Base-by-base conservation (phyloP, 345 rosid species). In the Citrus sinensis region DNA sequence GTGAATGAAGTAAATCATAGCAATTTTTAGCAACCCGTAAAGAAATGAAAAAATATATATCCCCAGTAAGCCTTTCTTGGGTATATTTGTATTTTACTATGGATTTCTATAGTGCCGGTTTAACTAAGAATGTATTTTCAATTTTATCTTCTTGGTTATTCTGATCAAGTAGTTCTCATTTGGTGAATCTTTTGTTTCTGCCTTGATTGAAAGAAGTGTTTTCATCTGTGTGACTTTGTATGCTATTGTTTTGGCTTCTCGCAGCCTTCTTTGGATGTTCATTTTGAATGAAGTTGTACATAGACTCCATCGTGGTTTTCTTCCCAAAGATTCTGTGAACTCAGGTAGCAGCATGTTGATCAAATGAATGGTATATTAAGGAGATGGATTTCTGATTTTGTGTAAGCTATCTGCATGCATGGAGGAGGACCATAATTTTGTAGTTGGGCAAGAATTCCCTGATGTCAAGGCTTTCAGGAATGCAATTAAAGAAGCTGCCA, bases 391-490 rank as follows among this genome's bases (percentile, higher is more conserved):
- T 67, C 67, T 58, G 70, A 74, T 62, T 78, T 67, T 79, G 37
- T 67, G 5, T 76, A 71, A 46, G 66, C 40, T 78, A 35, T 27
- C 37, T 37, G 22, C 40, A 87, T 87, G 51, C 51, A 46, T 46
- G 51, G 51, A 46, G 90, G 88, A 83, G 42, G 86, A 80, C 76
- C 79, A 78, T 60, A 69, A 61, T 78, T 86, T 89, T 61, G 56
- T 63, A 25, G 87, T 90, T 75, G 91, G 90, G 49, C 88, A 88
- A 82, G 90, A 86, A 81, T 88, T 90, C 77, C 87, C 86, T 46
- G 90, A 87, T 82, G 90, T 90, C 73, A 87, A 87, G 84, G 86
- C 91, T 56, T 87, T 85, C 75, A 76, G 90, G 49, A 90, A 78
- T 64, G 90, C 89, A 27, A 83, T 88, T 39, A 88, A 88, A 74